Evolutionary conservation across 2,329 filamentous ascomycete genomes (phyloP), one percentile per base, ranked within the genome.

Genomic region (Ophiocordyceps camponoti-rufipedis): DNA sequence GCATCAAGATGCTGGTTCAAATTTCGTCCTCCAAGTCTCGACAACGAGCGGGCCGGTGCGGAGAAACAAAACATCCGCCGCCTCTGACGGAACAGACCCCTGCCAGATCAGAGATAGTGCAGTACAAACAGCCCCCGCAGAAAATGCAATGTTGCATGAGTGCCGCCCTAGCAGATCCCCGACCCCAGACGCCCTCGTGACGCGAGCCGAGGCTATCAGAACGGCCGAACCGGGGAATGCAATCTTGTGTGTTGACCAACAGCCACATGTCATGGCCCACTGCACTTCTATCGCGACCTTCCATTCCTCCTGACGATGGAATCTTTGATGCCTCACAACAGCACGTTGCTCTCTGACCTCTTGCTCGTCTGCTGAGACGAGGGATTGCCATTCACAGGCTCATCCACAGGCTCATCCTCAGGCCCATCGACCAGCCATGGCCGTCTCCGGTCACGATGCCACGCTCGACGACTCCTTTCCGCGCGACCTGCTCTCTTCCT

Each of bases 401-500:
- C 35, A 39, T 39, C 35, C 8, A n/a, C 35, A 39, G 14, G 7
- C 29, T 3, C 12, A 12, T 10, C 29, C 9, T 31, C 29, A 31
- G 29, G 29, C 29, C 8, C 71, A 68, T 62, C 68, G 47, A 63
- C 65, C 50, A 58, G 63, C 41, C 33, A 45, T 32, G 44, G 41
- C 23, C 13, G 40, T 43, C 28, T 31, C 41, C 54, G 62, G 64
- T 50, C 52, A 53, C 46, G 63, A 60, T 42, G 16, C 45, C 4
- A 51, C 55, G 28, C 54, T 53, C 46, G 52, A 51, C 48, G 56
- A 58, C 54, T 70, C 62, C 53, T 70, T 71, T 56, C 61, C 65
- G 54, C 74, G 78, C 45, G 62, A 63, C 48, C 56, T 68, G 42
- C 65, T 76, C 46, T 75, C 80, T 39, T 75, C 76, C 47, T 85